phyloP scores from a whole-genome alignment of 345 rosid genomes.

The Nephelium lappaceum region DNA sequence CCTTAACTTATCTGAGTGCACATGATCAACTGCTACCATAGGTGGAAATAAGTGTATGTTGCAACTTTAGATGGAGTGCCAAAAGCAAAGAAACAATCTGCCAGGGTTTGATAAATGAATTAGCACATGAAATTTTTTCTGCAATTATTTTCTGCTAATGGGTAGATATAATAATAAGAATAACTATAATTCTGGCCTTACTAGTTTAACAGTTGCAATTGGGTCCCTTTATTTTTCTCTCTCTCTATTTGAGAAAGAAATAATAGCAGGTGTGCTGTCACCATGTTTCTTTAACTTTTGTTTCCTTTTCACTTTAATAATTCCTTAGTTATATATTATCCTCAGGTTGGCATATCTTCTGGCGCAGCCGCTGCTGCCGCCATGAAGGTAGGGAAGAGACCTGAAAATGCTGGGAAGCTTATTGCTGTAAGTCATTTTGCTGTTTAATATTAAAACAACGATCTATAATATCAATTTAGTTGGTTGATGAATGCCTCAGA shows the following conservation, averaged over 20 bases:
- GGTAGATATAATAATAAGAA: background rate
- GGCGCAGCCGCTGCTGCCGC: constrained; percentile 98
- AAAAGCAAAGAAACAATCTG: background rate
- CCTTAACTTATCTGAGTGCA: background rate
- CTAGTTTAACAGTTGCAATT: background rate
- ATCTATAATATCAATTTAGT: background rate
- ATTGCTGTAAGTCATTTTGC: constrained; percentile 66
- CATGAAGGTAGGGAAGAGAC: constrained; percentile 81
- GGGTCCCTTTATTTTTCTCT: background rate
- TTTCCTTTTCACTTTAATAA: background rate
- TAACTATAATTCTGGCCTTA: background rate
- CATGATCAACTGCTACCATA: background rate
- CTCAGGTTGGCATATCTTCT: constrained; percentile 98
- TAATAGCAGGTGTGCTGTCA: background rate
- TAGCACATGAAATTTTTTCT: background rate
- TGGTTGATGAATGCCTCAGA: background rate
- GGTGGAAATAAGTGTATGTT: constrained; percentile 5
- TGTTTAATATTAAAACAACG: background rate
- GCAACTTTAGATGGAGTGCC: background rate
- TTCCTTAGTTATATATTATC: constrained; percentile 24
- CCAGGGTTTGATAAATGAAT: background rate
- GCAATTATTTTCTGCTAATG: background rate
- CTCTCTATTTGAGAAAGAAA: background rate
- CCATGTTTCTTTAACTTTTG: background rate
- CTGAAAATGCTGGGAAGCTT: constrained; percentile 91